Conservation (phyloP, 2,329 filamentous ascomycete genomes). For the Rhexocercosporidium sp. region DNA sequence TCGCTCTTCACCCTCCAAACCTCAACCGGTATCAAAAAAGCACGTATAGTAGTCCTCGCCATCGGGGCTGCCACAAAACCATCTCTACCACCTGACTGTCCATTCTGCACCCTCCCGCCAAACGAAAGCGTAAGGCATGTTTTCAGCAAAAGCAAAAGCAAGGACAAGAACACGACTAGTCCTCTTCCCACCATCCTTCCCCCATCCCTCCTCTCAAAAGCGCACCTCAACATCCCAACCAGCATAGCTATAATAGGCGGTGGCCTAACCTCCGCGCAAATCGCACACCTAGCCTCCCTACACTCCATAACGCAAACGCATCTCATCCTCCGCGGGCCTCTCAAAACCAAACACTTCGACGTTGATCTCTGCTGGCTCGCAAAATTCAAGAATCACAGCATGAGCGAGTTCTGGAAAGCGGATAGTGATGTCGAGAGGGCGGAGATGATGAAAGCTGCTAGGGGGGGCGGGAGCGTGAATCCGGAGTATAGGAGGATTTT, state of each 20-base stretch:
- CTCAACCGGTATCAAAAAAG: slow-evolving; percentile 57
- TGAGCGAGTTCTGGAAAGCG: slow-evolving; percentile 78
- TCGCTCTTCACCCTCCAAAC: slow-evolving; percentile 71
- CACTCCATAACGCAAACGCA: slow-evolving; percentile 71
- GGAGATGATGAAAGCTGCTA: slow-evolving; percentile 67
- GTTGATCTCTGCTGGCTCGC: slow-evolving; percentile 79
- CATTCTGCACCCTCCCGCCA: slow-evolving; percentile 41
- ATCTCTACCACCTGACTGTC: slow-evolving; percentile 43
- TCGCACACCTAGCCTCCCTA: slow-evolving; percentile 69
- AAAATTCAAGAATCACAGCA: slow-evolving; percentile 79
- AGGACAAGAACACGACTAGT: not conserved
- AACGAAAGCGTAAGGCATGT: slow-evolving; percentile 30
- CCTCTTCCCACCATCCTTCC: slow-evolving; percentile 24
- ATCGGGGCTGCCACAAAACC: slow-evolving; percentile 71
- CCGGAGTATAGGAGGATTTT: slow-evolving; percentile 38
- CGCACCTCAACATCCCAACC: slow-evolving; percentile 51
- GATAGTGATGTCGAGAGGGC: slow-evolving; percentile 73
- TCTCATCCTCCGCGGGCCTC: slow-evolving; percentile 67
- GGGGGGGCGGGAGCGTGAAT: slow-evolving; percentile 82
- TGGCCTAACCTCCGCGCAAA: slow-evolving; percentile 76
- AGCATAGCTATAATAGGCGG: slow-evolving; percentile 76
- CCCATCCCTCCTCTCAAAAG: slow-evolving; percentile 52
- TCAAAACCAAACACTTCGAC: slow-evolving; percentile 76
- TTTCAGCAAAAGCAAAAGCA: slow-evolving; percentile 15
- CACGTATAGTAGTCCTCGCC: slow-evolving; percentile 70